A percentile compares a stretch with the other conserved stretches of the same genome.
These are phyloP conservation scores for Trichoderma brevicompactum DNA, from an alignment of 2,329 filamentous ascomycete genomes.

Conservation along the genomic window DNA sequence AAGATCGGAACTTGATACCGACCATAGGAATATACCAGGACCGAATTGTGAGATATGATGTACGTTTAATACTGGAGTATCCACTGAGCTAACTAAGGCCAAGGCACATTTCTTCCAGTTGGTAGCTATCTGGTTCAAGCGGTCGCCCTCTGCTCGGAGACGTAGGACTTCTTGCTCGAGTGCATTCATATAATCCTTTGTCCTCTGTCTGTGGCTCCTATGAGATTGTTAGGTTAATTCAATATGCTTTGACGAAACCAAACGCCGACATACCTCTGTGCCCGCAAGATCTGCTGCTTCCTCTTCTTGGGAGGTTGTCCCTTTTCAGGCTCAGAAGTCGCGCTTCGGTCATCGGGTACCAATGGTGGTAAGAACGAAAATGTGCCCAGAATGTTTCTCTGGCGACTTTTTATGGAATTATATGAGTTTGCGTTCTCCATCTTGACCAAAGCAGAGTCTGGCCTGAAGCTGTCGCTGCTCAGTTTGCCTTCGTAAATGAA, in stretches of 20 bases:
- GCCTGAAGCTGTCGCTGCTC: neutral
- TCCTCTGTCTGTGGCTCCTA: constrained; percentile 18
- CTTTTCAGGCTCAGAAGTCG: constrained; percentile 1
- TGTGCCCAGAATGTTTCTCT: constrained; percentile 17
- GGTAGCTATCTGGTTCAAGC: constrained; percentile 13
- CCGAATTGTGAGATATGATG: constrained; percentile 18
- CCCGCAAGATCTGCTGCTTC: constrained; percentile 18
- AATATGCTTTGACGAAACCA: neutral
- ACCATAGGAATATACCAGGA: constrained; percentile 13
- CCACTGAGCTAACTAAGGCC: neutral
- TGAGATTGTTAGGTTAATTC: neutral
- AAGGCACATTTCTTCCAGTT: constrained; percentile 18
- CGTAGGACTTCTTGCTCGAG: constrained; percentile 18
- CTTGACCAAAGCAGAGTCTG: neutral
- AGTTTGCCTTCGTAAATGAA: constrained; percentile 12
- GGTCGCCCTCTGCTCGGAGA: constrained; percentile 19
- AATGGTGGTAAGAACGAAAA: constrained; percentile 15
- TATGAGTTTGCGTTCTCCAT: constrained; percentile 18
- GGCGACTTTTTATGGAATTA: constrained; percentile 17
- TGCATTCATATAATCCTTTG: constrained; percentile 22
- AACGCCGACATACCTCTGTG: constrained; percentile 5
- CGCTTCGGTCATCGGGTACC: constrained; percentile 9
- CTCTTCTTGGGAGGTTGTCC: constrained; percentile 19
- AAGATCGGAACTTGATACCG: neutral
- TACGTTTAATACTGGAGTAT: neutral